Conservation (phyloP, 805 yeast species). For the Isabelozyma rhagii region DNA sequence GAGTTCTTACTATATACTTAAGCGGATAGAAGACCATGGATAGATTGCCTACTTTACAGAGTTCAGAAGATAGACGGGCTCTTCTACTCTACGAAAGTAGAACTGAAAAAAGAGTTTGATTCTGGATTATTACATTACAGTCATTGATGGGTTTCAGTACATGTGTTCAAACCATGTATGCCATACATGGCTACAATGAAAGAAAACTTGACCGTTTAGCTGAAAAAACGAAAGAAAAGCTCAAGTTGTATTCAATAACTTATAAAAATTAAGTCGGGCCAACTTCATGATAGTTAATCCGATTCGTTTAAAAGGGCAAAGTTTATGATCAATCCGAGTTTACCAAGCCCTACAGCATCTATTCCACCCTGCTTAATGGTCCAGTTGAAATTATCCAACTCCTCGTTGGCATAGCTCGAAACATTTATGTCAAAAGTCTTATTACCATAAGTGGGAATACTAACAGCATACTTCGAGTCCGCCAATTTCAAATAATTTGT, state of each 20-base stretch:
- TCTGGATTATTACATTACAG: no score
- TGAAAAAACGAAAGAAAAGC: no score
- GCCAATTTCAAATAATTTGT: constrained; percentile 52
- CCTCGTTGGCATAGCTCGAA: constrained; percentile 39
- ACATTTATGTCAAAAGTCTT: constrained; percentile 47
- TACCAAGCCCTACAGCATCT: constrained; percentile 30
- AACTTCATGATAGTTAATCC: background rate
- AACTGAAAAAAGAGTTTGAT: no score
- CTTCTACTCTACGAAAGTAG: no score
- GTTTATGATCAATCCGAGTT: constrained; percentile 32
- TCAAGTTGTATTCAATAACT: background rate
- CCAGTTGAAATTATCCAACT: constrained; percentile 46
- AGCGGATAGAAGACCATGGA: no score
- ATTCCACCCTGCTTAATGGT: constrained; percentile 36
- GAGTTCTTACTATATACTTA: no score
- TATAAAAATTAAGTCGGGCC: background rate
- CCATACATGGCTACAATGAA: no score
- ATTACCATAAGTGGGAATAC: constrained; percentile 44
- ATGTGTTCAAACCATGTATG: no score
- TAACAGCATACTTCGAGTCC: constrained; percentile 47
- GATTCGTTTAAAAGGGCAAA: constrained; percentile 36
- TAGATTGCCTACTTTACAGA: no score
- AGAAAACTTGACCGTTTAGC: no score
- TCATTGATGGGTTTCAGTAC: no score
- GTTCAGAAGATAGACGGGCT: no score